Conservation (phyloP, 208 protist genomes). For the Wallacemonas sp. region DNA sequence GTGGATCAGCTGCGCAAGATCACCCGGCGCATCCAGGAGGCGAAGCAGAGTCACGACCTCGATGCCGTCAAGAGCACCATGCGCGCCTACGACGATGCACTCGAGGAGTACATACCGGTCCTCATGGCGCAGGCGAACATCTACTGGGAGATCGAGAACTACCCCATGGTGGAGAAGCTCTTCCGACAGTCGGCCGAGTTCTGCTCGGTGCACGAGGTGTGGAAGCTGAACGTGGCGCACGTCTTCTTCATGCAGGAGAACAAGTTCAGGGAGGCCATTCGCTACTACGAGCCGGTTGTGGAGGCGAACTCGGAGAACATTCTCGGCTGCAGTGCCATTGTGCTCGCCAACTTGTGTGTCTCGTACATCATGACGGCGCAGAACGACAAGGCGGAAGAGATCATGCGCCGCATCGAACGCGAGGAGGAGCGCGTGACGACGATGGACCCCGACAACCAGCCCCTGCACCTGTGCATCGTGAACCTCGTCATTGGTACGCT, state of each 20-base stretch:
- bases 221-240: conserved; percentile 98
- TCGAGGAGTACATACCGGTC: conserved; percentile 96
- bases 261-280: conserved; percentile 96
- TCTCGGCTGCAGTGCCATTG: conserved; percentile 94
- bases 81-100: conserved; percentile 91
- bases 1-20: conserved; percentile 94
- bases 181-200: conserved; percentile 96
- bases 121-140: conserved; percentile 97
- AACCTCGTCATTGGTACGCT: conserved; percentile 98
- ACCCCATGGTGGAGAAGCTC: conserved; percentile 93
- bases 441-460: conserved; percentile 89
- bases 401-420: conserved; percentile 96
- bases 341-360: conserved; percentile 97
- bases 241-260: conserved; percentile 98
- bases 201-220: conserved; percentile 96
- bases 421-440: conserved; percentile 93
- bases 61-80: conserved; percentile 82
- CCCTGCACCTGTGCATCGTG: conserved; percentile 97
- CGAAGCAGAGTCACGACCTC: conserved; percentile 87
- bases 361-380: conserved; percentile 96
- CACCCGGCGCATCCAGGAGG: conserved; percentile 95
- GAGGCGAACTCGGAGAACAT: conserved; percentile 93
- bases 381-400: conserved; percentile 97
- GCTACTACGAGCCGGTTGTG: conserved; percentile 97
- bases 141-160: conserved; percentile 98